A percentile compares a stretch with the other conserved stretches of the same genome.
Conservation (phyloP, 441 rosid genomes). For the Geranium incanum region DNA sequence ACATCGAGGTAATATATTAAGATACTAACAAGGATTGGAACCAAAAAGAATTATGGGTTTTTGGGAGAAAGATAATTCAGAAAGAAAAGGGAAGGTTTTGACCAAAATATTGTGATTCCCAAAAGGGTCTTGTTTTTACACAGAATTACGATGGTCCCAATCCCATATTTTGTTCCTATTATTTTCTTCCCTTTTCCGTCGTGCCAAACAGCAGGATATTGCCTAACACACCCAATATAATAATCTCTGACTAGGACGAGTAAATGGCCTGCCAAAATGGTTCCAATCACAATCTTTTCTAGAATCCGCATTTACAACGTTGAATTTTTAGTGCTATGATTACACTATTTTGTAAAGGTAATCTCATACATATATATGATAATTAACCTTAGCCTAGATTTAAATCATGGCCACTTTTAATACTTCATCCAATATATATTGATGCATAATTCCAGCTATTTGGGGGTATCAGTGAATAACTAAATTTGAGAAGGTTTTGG, state of each 20-base stretch:
- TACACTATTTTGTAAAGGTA: no score
- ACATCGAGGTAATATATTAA: no score
- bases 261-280: not conserved
- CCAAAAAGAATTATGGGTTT: not conserved
- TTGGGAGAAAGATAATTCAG: not conserved
- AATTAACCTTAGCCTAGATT: no score
- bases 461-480: no score
- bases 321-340: no score
- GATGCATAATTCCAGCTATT: no score
- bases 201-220: not conserved
- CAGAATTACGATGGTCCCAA: not conserved
- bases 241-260: not conserved
- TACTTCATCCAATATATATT: no score
- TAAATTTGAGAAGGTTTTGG: no score
- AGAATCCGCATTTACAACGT: no score
- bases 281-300: not conserved
- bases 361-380: no score
- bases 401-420: no score
- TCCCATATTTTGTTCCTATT: not conserved
- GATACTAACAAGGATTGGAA: not conserved
- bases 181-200: not conserved
- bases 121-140: not conserved
- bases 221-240: not conserved
- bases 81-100: not conserved
- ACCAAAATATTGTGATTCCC: slow-evolving; percentile 1